Evolutionary conservation across 129 eudicot species (phyloP).

Genomic region (Centella asiatica): DNA sequence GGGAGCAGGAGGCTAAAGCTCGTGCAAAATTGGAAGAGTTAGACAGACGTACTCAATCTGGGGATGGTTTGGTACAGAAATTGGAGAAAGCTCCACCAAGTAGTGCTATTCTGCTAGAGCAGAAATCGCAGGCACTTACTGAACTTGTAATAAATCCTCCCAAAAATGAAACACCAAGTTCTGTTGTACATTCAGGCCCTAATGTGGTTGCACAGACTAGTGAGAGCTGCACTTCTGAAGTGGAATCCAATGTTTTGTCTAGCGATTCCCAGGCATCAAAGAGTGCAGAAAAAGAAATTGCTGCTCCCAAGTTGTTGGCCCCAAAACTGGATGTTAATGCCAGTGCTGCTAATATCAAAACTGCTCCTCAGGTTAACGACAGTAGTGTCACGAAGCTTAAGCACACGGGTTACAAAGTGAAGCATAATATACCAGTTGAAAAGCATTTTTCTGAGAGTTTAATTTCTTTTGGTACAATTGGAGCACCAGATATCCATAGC

Average conservation of each 20-base stretch:
- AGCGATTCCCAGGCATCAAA: conserved; percentile 10
- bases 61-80: conserved; percentile 36
- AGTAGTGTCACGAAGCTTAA: conserved; percentile 34
- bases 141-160: conserved; percentile 22
- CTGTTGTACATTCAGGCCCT: conserved; percentile 15
- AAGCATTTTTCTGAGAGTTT: conserved; percentile 29
- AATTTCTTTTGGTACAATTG: conserved; percentile 20
- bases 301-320: conserved; percentile 22
- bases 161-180: conserved; percentile 13
- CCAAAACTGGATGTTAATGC: conserved; percentile 19
- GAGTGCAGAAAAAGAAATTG: conserved; percentile 17
- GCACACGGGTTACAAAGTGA: conserved; percentile 43
- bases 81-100: conserved; percentile 23
- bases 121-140: conserved; percentile 18
- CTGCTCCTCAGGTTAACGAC: conserved; percentile 32
- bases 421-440: conserved; percentile 33
- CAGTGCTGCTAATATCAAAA: conserved; percentile 28
- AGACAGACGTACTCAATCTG: conserved; percentile 59
- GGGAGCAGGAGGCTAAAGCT: conserved; percentile 90
- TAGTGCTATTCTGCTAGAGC: conserved; percentile 20
- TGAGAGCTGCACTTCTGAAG: conserved; percentile 11
- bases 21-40: conserved; percentile 82
- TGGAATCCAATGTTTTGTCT: conserved; percentile 14
- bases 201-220: conserved; percentile 20
- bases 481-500: conserved; percentile 17